These are phyloP conservation scores for Leccinum solheimii DNA, from an alignment of 1,284 basidiomycete species.

Conservation along the genomic window DNA sequence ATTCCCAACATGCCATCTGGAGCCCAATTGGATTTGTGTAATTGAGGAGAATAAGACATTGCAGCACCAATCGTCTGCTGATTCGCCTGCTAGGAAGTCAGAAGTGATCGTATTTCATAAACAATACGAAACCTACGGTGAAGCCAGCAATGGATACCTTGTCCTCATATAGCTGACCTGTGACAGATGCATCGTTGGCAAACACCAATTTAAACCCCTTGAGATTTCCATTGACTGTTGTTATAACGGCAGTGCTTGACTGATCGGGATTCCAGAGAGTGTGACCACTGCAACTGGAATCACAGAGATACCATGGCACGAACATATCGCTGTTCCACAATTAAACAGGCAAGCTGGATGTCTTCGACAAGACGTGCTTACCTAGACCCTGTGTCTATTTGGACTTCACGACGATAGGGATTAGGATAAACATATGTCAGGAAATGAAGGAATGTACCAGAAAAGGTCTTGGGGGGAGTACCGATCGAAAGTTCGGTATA, in stretches of 20 bases:
- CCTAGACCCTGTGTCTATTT: background rate
- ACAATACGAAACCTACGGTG: background rate
- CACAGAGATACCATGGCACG: background rate
- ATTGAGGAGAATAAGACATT: background rate
- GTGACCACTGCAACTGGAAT: background rate
- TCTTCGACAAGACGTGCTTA: background rate
- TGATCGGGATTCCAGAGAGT: background rate
- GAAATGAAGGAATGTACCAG: background rate
- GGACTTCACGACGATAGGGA: background rate
- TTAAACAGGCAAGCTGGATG: background rate
- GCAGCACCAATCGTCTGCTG: background rate
- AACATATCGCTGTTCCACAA: background rate
- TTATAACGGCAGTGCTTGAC: background rate
- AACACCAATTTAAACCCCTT: background rate
- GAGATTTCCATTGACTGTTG: no score
- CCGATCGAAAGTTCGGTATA: background rate
- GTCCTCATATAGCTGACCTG: background rate
- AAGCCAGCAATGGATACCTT: background rate
- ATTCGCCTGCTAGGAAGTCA: background rate
- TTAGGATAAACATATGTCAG: background rate
- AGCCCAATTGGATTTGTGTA: background rate
- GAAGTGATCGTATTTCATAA: background rate
- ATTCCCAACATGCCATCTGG: background rate
- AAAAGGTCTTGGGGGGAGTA: background rate
- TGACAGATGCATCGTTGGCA: background rate